A percentile compares a stretch with the other conserved stretches of the same genome.
Conservation (phyloP, 176 grass and related monocot species). For the Elymus sibiricus region DNA sequence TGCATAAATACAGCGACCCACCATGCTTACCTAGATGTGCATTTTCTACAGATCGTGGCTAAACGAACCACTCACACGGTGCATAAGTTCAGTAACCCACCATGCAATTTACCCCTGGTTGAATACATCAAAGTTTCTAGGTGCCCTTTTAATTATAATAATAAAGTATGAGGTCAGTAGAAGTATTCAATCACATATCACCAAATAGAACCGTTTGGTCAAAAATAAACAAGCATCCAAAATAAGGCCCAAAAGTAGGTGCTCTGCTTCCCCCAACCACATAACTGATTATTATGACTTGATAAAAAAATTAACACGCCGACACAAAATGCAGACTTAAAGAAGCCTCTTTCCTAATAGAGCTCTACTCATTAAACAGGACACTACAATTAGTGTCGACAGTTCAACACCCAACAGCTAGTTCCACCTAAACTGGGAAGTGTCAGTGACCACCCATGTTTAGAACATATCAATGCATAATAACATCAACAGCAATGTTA, state of each 20-base stretch:
- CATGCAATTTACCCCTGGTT: neutral
- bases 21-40: neutral
- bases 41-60: neutral
- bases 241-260: neutral
- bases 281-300: conserved; percentile 1
- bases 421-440: neutral
- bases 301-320: neutral
- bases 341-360: conserved; percentile 7
- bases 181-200: neutral
- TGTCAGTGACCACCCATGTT: neutral
- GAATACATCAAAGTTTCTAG: neutral
- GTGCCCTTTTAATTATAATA: neutral
- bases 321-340: neutral
- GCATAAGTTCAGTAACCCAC: neutral
- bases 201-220: neutral
- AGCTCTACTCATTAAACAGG: neutral
- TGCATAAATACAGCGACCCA: too few species aligned
- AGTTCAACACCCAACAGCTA: neutral
- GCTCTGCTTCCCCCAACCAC: neutral
- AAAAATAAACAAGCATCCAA: neutral
- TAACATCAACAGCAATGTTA: neutral
- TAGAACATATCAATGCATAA: neutral
- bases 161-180: neutral
- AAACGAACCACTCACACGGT: neutral
- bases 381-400: neutral